Evolutionary conservation across 1,284 basidiomycete species (phyloP).

Genomic region (Moniliophthora roreri): DNA sequence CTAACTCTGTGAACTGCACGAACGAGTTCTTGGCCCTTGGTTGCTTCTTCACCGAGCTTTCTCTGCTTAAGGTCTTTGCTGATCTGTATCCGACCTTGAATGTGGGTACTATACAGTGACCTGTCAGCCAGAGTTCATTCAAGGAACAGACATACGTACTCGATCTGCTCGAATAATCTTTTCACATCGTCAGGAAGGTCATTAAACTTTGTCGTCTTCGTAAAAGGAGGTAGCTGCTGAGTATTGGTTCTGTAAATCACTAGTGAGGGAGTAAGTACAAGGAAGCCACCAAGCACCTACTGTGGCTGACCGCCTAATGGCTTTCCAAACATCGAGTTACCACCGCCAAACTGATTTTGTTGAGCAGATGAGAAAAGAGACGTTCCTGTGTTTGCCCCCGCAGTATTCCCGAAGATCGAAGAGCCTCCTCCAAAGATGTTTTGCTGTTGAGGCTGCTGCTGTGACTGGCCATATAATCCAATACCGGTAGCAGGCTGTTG

Average conservation of each 20-base stretch:
- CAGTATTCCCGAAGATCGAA: conserved; percentile 26
- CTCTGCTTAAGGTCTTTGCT: conserved; percentile 75
- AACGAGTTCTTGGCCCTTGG: conserved; percentile 69
- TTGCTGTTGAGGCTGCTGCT: conserved; percentile 25
- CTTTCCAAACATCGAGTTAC: conserved; percentile 37
- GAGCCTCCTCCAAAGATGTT: conserved; percentile 26
- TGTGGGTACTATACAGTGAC: conserved; percentile 50
- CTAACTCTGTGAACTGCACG: conserved; percentile 64
- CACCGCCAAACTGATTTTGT: conserved; percentile 18
- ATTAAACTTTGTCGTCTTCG: conserved; percentile 80
- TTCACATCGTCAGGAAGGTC: conserved; percentile 74
- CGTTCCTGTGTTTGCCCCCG: conserved; percentile 20
- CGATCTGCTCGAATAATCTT: conserved; percentile 65
- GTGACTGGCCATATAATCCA: conserved; percentile 9
- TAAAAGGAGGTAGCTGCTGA: conserved; percentile 49
- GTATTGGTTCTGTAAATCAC: conserved; percentile 8
- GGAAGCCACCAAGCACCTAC: conserved; percentile 21
- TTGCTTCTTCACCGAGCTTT: conserved; percentile 73
- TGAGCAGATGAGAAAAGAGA: conserved; percentile 15
- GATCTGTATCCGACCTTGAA: conserved; percentile 76
- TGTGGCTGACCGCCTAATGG: conserved; percentile 33
- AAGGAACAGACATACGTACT: conserved; percentile 46
- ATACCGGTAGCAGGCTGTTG: conserved; percentile 14
- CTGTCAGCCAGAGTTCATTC: conserved; percentile 4
- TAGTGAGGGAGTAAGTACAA: conserved; percentile 11